Evolutionary conservation across 1,284 basidiomycete species (phyloP).

Genomic region (Xanthoconium separans): DNA sequence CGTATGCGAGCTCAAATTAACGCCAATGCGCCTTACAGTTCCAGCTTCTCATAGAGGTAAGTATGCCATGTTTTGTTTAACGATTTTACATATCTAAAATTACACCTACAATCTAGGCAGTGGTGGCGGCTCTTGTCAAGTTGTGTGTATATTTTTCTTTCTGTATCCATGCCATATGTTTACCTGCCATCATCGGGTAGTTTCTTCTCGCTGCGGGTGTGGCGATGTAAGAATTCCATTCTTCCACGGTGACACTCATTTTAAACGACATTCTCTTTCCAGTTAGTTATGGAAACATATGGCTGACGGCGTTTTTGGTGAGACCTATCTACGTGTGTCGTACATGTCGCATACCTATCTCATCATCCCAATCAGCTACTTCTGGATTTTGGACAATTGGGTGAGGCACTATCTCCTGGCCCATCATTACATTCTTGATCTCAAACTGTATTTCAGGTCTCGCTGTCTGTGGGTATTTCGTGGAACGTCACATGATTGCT

Average conservation of each 20-base stretch:
- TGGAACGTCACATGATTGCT: background rate
- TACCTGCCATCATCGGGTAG: constrained; percentile 31
- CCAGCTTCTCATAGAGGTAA: constrained; percentile 58
- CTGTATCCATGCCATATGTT: background rate
- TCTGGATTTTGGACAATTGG: constrained; percentile 48
- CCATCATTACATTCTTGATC: background rate
- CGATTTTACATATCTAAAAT: constrained; percentile 5
- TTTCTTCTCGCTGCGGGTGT: constrained; percentile 63
- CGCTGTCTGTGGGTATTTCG: constrained; percentile 15
- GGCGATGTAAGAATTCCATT: constrained; percentile 54
- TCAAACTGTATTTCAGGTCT: constrained; percentile 8
- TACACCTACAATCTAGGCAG: constrained; percentile 39
- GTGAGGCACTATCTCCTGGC: constrained; percentile 29
- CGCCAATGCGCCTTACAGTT: constrained; percentile 36
- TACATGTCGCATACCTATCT: background rate
- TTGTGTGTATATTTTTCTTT: constrained; percentile 40
- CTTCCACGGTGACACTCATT: background rate
- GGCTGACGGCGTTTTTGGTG: constrained; percentile 55
- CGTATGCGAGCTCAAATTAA: background rate
- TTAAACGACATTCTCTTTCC: constrained; percentile 6
- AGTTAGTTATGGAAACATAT: constrained; percentile 63
- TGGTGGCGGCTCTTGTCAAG: constrained; percentile 61
- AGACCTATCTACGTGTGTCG: constrained; percentile 5
- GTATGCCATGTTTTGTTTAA: constrained; percentile 24
- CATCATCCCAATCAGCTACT: constrained; percentile 38